Percentiles rank a stretch among this genome's conserved stretches.
phyloP scores from a whole-genome alignment of 768 basidiomycete species.

The Collybiopsis luxurians region DNA sequence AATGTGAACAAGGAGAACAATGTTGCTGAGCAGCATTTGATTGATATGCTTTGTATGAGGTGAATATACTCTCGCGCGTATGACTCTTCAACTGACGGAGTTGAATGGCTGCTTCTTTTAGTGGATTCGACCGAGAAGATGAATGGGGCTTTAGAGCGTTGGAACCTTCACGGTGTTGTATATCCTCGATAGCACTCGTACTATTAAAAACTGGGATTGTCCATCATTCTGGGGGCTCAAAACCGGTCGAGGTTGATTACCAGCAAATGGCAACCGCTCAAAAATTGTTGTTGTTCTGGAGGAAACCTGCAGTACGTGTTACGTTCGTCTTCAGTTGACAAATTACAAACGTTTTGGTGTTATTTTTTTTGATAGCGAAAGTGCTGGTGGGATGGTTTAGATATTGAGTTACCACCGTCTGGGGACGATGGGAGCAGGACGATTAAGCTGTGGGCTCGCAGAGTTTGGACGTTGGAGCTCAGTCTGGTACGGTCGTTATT shows the following conservation, averaged over 20 bases:
- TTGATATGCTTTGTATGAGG: slow-evolving; percentile 99
- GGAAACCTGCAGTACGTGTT: slow-evolving; percentile 92
- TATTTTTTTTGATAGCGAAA: too few relatives aligned
- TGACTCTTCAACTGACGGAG: slow-evolving; percentile 7
- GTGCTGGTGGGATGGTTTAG: slow-evolving; percentile 99
- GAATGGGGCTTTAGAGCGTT: slow-evolving; percentile 97
- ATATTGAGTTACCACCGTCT: slow-evolving; percentile 72
- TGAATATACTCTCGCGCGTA: slow-evolving; percentile 27
- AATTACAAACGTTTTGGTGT: too few relatives aligned
- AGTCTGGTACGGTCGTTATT: slow-evolving; percentile 67
- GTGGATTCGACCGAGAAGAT: slow-evolving; percentile 97
- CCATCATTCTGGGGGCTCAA: slow-evolving; percentile 67
- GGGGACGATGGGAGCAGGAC: slow-evolving; percentile 48
- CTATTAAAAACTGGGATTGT: slow-evolving; percentile 95
- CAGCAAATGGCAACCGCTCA: slow-evolving; percentile 96
- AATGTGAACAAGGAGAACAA: slow-evolving; percentile 99
- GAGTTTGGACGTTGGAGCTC: slow-evolving; percentile 98
- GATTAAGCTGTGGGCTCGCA: slow-evolving; percentile 93
- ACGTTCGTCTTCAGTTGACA: too few relatives aligned
- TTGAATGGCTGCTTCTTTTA: slow-evolving; percentile 24
- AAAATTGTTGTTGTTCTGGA: slow-evolving; percentile 96
- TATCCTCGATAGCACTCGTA: slow-evolving; percentile 97
- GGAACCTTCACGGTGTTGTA: slow-evolving; percentile 95
- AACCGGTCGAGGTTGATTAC: slow-evolving; percentile 81
- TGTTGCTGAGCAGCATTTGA: slow-evolving; percentile 96